These are phyloP conservation scores for Lanmaoa pseudosensibilis DNA, from an alignment of 768 basidiomycete genomes.

Conservation along the genomic window DNA sequence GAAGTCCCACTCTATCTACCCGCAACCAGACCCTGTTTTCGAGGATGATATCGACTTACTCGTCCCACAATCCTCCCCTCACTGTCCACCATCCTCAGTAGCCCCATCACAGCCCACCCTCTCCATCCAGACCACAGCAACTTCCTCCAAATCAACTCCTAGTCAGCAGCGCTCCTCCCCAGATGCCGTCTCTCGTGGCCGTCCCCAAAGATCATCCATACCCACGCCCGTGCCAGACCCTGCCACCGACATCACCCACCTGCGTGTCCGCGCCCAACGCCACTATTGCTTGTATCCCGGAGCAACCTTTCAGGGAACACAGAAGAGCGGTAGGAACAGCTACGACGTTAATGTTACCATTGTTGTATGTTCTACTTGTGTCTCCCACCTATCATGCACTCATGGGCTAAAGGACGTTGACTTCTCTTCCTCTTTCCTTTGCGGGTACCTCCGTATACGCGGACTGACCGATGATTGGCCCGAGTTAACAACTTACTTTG, in stretches of 20 bases:
- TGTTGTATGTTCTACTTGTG: conserved; percentile 57
- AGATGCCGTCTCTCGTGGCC: conserved; percentile 7
- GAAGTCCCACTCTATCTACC: conserved; percentile 15
- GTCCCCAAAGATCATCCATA: conserved; percentile 7
- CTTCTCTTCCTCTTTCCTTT: conserved; percentile 79
- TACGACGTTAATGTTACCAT: conserved; percentile 95
- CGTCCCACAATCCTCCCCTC: not conserved
- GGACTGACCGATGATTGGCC: conserved; percentile 94
- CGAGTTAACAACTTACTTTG: conserved; percentile 94
- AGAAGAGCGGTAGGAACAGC: conserved; percentile 90
- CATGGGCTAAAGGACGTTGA: conserved; percentile 71
- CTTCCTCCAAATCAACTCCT: conserved; percentile 8
- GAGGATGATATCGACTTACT: conserved; percentile 41
- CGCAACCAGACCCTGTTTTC: conserved; percentile 28
- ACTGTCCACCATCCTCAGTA: not conserved
- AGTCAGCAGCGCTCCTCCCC: conserved; percentile 22
- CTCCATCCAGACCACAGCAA: conserved; percentile 17
- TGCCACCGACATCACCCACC: conserved; percentile 69
- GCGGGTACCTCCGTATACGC: conserved; percentile 90
- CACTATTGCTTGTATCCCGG: conserved; percentile 87
- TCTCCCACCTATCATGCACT: conserved; percentile 1
- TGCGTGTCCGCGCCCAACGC: conserved; percentile 68
- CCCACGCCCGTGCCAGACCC: conserved; percentile 45
- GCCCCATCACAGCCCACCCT: conserved; percentile 11
- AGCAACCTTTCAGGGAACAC: conserved; percentile 84